Conservation (phyloP, 1,139 yeast species). For the Petasospora fabianii region DNA sequence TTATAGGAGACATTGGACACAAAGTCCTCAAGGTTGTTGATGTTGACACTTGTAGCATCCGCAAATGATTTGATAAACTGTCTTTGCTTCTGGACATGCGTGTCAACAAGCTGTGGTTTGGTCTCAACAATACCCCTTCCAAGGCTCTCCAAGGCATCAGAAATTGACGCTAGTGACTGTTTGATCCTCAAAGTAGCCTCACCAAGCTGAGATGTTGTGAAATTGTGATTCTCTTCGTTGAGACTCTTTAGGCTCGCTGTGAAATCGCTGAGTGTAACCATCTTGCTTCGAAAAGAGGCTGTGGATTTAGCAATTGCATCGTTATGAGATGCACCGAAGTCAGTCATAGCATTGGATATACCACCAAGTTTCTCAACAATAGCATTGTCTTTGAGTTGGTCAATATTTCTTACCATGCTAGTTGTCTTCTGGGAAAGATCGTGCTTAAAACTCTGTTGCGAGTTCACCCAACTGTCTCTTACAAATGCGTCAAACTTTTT, state of each 20-base stretch:
- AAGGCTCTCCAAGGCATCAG: constrained; percentile 13
- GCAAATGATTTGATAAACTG: constrained; percentile 12
- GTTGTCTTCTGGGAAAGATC: constrained; percentile 5
- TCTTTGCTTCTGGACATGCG: constrained; percentile 14
- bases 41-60: constrained; percentile 5
- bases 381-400: no score
- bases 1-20: constrained; percentile 13
- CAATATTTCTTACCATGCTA: not conserved
- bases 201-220: constrained; percentile 7
- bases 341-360: not conserved
- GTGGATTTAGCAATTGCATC: constrained; percentile 2
- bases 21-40: constrained; percentile 7
- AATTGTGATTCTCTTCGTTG: constrained; percentile 13
- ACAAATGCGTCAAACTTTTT: constrained; percentile 16
- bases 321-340: not conserved
- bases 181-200: constrained; percentile 3
- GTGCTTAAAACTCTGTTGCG: constrained; percentile 15
- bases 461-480: constrained; percentile 16
- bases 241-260: constrained; percentile 11
- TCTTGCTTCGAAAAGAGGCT: constrained; percentile 6
- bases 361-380: not conserved
- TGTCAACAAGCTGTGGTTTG: constrained; percentile 20
- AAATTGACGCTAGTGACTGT: constrained; percentile 8
- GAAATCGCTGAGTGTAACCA: constrained; percentile 13
- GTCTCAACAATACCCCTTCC: constrained; percentile 15